phyloP scores from a whole-genome alignment of 2,329 filamentous ascomycete genomes.

The Sporothrix luriei region DNA sequence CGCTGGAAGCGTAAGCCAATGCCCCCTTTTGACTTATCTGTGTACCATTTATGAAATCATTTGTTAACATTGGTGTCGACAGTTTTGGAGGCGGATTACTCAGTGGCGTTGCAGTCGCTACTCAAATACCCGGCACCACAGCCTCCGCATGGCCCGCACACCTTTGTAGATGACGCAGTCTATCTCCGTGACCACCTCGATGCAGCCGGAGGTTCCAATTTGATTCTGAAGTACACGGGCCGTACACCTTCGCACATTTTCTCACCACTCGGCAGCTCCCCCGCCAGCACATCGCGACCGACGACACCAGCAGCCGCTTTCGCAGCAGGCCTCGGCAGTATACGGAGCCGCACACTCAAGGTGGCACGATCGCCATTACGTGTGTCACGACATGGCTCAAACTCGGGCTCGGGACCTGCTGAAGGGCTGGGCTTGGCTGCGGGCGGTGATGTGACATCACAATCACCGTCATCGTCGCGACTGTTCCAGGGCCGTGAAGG shows the following conservation, averaged over 20 bases:
- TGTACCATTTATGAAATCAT: no score
- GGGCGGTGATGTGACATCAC: not conserved
- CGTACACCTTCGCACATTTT: slow-evolving; percentile 41
- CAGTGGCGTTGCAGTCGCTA: slow-evolving; percentile 76
- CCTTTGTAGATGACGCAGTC: slow-evolving; percentile 83
- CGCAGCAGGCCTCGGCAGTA: slow-evolving; percentile 39
- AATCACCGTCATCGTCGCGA: slow-evolving; percentile 51
- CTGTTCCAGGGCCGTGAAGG: slow-evolving; percentile 59
- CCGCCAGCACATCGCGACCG: slow-evolving; percentile 38
- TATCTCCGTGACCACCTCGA: slow-evolving; percentile 69
- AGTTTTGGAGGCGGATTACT: slow-evolving; percentile 89
- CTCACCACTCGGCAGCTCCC: slow-evolving; percentile 16
- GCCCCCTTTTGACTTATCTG: not conserved
- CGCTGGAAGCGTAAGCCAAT: slow-evolving; percentile 77
- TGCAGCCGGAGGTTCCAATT: slow-evolving; percentile 60
- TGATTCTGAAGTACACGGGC: slow-evolving; percentile 73
- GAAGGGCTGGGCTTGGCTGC: not conserved
- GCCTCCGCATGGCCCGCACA: slow-evolving; percentile 66
- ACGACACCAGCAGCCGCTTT: slow-evolving; percentile 30
- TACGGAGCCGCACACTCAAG: slow-evolving; percentile 48
- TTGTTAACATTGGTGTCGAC: slow-evolving; percentile 15
- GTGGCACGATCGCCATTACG: slow-evolving; percentile 50
- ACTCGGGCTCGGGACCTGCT: slow-evolving; percentile 1
- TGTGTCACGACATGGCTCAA: not conserved
- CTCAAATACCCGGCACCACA: slow-evolving; percentile 77